Evolutionary conservation across 352 stramenopile species (phyloP).

Genomic region (Plasmopara muralis): DNA sequence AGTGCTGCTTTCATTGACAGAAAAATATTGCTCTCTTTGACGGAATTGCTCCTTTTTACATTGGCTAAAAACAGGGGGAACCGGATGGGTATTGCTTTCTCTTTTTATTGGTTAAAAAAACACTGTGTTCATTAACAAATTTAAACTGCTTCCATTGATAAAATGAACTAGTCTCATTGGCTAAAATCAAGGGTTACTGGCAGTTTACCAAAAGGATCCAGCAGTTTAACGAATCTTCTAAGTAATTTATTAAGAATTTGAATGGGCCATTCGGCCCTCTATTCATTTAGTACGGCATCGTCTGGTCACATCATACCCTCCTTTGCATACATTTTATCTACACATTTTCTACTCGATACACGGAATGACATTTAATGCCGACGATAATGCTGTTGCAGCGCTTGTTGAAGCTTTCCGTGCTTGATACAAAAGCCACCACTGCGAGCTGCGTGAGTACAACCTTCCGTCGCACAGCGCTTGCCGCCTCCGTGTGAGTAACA

Average conservation of each 20-base stretch:
- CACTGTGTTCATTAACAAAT: too few relatives aligned
- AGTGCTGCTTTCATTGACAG: too few relatives aligned
- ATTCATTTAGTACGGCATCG: constrained; percentile 20
- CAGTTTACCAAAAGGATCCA: too few relatives aligned
- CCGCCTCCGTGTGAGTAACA: constrained; percentile 82
- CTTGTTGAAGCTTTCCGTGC: constrained; percentile 64
- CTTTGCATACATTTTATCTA: constrained; percentile 18
- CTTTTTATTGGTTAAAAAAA: too few relatives aligned
- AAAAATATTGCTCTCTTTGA: too few relatives aligned
- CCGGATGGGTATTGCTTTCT: too few relatives aligned
- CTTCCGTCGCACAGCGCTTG: constrained; percentile 69
- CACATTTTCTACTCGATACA: constrained; percentile 14
- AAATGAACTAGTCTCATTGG: too few relatives aligned
- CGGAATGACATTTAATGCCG: constrained; percentile 10
- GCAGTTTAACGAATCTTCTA: too few relatives aligned
- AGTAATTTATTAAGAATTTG: background rate
- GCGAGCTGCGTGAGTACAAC: constrained; percentile 72
- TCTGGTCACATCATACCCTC: constrained; percentile 21
- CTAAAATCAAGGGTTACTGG: too few relatives aligned
- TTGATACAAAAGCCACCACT: constrained; percentile 80
- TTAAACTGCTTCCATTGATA: too few relatives aligned
- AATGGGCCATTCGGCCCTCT: constrained; percentile 4
- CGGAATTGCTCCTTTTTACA: too few relatives aligned
- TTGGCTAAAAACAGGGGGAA: too few relatives aligned
- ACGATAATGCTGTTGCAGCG: constrained; percentile 7